Conservation (phyloP, 2,329 filamentous ascomycete species). For the Knufia fluminis region DNA sequence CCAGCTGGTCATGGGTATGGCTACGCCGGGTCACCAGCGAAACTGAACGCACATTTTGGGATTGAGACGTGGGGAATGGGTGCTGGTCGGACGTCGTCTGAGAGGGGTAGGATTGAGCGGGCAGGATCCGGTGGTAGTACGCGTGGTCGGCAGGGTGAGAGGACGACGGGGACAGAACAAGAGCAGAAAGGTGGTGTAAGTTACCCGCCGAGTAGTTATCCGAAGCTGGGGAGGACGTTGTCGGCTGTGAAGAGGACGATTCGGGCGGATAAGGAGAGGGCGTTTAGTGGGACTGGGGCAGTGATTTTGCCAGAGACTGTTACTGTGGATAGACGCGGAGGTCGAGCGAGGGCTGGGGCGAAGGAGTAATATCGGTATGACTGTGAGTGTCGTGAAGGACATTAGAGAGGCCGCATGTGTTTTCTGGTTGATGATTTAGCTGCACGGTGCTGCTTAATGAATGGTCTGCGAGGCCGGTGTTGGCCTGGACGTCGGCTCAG, state of each 20-base stretch:
- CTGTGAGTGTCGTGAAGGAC: too few relatives aligned
- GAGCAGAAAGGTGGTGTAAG: not conserved
- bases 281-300: not conserved
- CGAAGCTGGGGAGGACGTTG: not conserved
- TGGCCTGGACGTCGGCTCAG: too few relatives aligned
- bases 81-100: not conserved
- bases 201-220: constrained; percentile 4
- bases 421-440: too few relatives aligned
- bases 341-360: not conserved
- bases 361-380: too few relatives aligned
- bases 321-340: not conserved
- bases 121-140: not conserved
- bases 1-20: too few relatives aligned
- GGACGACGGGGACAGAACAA: too few relatives aligned
- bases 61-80: not conserved
- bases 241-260: not conserved
- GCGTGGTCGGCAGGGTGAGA: not conserved
- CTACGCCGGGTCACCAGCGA: constrained; percentile 2
- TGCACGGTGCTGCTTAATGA: too few relatives aligned
- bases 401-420: too few relatives aligned
- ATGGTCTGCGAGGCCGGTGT: too few relatives aligned
- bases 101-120: not conserved
- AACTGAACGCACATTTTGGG: constrained; percentile 2
- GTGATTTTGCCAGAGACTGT: not conserved
- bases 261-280: not conserved